These are phyloP conservation scores for Fonsecaea multimorphosa DNA, from an alignment of 2,329 filamentous ascomycete species.

Conservation along the genomic window DNA sequence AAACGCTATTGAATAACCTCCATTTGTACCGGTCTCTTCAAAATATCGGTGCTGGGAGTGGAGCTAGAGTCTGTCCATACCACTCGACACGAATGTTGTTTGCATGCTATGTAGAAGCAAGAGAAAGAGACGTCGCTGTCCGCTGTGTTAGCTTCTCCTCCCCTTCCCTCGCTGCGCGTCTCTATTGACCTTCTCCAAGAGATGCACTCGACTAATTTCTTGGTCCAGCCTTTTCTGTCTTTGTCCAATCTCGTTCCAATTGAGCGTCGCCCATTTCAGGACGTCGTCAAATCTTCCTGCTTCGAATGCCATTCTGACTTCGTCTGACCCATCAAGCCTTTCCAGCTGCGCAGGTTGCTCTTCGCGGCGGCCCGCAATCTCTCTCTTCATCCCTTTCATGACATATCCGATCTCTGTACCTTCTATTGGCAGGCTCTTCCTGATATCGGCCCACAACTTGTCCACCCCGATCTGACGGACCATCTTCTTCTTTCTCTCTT, in stretches of 20 bases:
- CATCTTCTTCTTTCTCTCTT: slow-evolving; percentile 16
- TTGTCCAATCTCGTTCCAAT: slow-evolving; percentile 22
- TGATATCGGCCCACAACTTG: slow-evolving; percentile 33
- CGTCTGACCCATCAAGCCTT: not conserved
- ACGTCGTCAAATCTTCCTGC: slow-evolving; percentile 25
- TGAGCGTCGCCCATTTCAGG: slow-evolving; percentile 20
- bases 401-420: slow-evolving; percentile 23
- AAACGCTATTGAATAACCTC: too few species aligned
- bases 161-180: not conserved
- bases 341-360: not conserved
- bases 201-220: slow-evolving; percentile 9
- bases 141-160: not conserved
- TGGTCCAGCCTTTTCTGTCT: slow-evolving; percentile 24
- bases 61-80: too few species aligned
- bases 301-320: slow-evolving; percentile 17
- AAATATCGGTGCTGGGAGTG: too few species aligned
- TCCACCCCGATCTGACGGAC: slow-evolving; percentile 20
- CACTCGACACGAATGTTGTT: too few species aligned
- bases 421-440: slow-evolving; percentile 25
- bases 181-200: slow-evolving; percentile 14
- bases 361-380: slow-evolving; percentile 16
- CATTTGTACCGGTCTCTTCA: too few species aligned
- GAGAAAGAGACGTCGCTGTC: too few species aligned
- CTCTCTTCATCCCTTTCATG: slow-evolving; percentile 35
- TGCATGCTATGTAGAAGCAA: too few species aligned